Base-by-base conservation (phyloP, 2,329 filamentous ascomycete genomes). In the Myriosclerotinia scirpicola region DNA sequence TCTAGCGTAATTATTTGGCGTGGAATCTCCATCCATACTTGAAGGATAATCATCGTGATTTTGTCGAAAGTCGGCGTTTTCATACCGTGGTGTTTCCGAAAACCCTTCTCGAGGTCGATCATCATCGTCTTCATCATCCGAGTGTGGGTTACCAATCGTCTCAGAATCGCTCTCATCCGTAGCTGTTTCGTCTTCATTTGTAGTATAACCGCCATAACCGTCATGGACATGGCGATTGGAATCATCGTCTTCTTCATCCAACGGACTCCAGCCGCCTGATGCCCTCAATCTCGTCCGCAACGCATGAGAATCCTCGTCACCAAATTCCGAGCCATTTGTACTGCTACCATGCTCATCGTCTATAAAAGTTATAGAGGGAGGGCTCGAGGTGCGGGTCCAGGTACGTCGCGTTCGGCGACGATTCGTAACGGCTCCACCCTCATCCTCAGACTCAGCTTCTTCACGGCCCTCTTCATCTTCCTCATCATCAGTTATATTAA, bases 191-290 rank as follows among this genome's bases (percentile, higher is more conserved):
- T 73, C 73, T 15, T 73, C 73, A 11, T 69, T 65, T 48, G 69
- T 61, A 15, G 66, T 38, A 26, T 67, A 71, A 50, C 69, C 68
- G 20, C 67, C 67, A 14, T 62, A 64, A 42, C 69, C 53, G 36
- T 67, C 62, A 36, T 69, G 68, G 11, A 64, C 56, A 42, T 64
- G 61, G 36, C 65, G 65, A 20, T 58, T 54, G 64, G 58, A 38
- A 17, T 69, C 66, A 30, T 76, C 75, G 58, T 72, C 74, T 36
- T 69, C 74, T 54, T 74, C 72, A 60, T 76, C 71, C 26, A 78
- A 68, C 20, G 75, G 75, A 59, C 75, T 76, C 75, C 76, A 78
- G 5, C 76, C 76, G 22, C 69, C 69, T 61, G 64, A 66, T 46
- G 64, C 64, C 26, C 64, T 61, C 38, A 66, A 44, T 40, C 50